Evolutionary conservation across 306 rosid species (phyloP).

Genomic region (Calophaca sinica): DNA sequence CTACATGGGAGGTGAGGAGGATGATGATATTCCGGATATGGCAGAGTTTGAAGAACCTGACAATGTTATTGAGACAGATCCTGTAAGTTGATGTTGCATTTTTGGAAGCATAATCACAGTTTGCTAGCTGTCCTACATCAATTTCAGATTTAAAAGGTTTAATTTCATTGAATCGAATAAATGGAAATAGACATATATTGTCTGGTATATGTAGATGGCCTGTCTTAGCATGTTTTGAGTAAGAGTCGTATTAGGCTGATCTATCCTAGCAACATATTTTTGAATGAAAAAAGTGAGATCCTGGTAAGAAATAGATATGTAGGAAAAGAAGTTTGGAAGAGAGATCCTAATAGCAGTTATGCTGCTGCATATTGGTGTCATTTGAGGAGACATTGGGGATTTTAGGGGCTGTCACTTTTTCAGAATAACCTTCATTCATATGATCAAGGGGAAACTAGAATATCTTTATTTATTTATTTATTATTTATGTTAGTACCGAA

Average conservation of each 20-base stretch:
- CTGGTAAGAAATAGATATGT: neutral
- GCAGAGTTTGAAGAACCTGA: slow-evolving; percentile 80
- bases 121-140: neutral
- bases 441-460: slow-evolving; percentile 10
- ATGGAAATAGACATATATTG: neutral
- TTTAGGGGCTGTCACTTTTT: slow-evolving; percentile 15
- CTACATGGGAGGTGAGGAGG: slow-evolving; percentile 72
- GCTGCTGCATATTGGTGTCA: slow-evolving; percentile 7
- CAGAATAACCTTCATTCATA: slow-evolving; percentile 8
- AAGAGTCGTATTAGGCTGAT: neutral
- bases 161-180: slow-evolving; percentile 29
- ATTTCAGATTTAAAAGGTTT: neutral
- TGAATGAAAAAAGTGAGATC: neutral
- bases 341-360: slow-evolving; percentile 1
- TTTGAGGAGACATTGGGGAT: slow-evolving; percentile 11
- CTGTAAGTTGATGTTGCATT: slow-evolving; percentile 62
- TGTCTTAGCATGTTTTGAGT: neutral
- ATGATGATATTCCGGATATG: slow-evolving; percentile 94
- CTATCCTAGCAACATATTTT: neutral
- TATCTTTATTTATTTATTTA: neutral
- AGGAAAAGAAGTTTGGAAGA: slow-evolving; percentile 8
- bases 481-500: neutral
- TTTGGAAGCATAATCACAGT: neutral
- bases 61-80: slow-evolving; percentile 76
- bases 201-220: slow-evolving; percentile 3